Percentiles rank a stretch among this genome's conserved stretches.
These are phyloP conservation scores for Colletotrichum sp. DNA, from an alignment of 2,329 filamentous ascomycete species.

Conservation along the genomic window DNA sequence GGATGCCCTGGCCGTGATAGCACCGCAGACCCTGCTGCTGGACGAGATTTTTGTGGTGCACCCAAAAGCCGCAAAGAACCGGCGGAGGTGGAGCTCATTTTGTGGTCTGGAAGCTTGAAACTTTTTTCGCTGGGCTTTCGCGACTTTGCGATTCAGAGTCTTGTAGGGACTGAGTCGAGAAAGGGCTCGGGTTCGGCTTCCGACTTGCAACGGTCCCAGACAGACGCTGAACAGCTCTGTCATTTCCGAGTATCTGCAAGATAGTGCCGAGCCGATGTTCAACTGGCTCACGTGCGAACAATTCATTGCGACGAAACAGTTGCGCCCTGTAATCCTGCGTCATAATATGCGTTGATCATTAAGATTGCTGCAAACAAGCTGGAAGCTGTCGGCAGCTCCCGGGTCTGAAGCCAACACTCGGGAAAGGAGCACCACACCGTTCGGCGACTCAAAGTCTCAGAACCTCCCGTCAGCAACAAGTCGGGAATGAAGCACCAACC, in stretches of 20 bases:
- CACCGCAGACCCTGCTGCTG: constrained; percentile 2
- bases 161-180: background rate
- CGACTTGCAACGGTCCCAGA: background rate
- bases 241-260: background rate
- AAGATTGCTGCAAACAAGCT: constrained; percentile 6
- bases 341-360: constrained; percentile 10
- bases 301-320: background rate
- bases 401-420: constrained; percentile 1
- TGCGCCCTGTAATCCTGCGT: background rate
- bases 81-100: constrained; percentile 14
- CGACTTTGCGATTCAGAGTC: constrained; percentile 3
- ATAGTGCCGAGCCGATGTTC: background rate
- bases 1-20: constrained; percentile 1
- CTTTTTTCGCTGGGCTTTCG: background rate
- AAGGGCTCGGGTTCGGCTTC: background rate
- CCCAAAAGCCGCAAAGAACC: constrained; percentile 3
- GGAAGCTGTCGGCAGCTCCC: constrained; percentile 4
- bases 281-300: background rate
- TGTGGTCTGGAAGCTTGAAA: constrained; percentile 5
- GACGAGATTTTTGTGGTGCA: constrained; percentile 1
- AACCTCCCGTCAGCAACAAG: background rate
- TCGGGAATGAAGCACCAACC: background rate
- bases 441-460: background rate
- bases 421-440: background rate
- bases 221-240: background rate